phyloP scores from a whole-genome alignment of 805 yeast genomes.

The Priceomyces haplophilus region DNA sequence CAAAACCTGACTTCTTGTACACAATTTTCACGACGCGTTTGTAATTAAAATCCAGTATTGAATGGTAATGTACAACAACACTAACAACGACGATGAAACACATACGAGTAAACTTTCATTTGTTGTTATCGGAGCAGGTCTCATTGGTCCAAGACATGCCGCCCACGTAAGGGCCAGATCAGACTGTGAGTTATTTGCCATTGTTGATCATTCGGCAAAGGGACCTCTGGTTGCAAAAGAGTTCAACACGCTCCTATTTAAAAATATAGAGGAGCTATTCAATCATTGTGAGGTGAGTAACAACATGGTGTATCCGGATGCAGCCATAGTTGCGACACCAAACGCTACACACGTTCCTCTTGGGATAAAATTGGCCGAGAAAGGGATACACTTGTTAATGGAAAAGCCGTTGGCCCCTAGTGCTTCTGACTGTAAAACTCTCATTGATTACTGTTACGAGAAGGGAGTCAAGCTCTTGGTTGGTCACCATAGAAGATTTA shows the following conservation, averaged over 20 bases:
- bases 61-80: conserved; percentile 1
- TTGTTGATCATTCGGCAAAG: conserved; percentile 33
- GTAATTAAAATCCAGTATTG: neutral
- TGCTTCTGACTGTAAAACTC: conserved; percentile 32
- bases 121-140: conserved; percentile 37
- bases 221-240: conserved; percentile 29
- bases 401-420: conserved; percentile 40
- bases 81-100: conserved; percentile 1
- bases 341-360: conserved; percentile 39
- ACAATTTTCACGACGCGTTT: no score
- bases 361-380: conserved; percentile 30
- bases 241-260: conserved; percentile 23
- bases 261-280: conserved; percentile 24
- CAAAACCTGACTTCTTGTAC: no score
- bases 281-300: conserved; percentile 18
- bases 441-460: conserved; percentile 24
- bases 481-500: conserved; percentile 43
- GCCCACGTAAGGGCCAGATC: conserved; percentile 25
- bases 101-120: conserved; percentile 13
- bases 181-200: conserved; percentile 29
- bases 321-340: conserved; percentile 42
- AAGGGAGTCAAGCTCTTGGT: conserved; percentile 31
- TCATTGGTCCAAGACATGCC: conserved; percentile 43
- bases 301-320: conserved; percentile 30
- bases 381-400: conserved; percentile 36